Conservation (phyloP, 2,329 filamentous ascomycete genomes). For the Cytospora schulzeri region DNA sequence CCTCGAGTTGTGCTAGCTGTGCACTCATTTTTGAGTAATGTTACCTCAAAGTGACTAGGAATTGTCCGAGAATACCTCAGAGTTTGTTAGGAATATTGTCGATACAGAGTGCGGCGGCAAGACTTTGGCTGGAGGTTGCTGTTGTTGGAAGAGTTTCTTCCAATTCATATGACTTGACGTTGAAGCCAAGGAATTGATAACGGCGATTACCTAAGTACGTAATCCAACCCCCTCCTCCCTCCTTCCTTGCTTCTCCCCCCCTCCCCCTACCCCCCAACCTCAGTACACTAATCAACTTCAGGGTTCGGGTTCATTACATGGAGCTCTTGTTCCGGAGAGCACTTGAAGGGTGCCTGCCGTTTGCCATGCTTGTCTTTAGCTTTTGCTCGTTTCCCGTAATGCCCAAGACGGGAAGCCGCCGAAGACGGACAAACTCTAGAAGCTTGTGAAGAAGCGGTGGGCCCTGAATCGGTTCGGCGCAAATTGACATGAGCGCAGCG, state of each 20-base stretch:
- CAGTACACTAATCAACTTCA: neutral
- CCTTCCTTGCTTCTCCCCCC: too few relatives aligned
- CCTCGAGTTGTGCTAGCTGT: conserved; percentile 49
- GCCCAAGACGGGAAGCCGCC: conserved; percentile 10
- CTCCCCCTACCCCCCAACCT: too few relatives aligned
- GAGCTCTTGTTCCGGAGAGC: neutral
- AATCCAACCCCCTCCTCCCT: too few relatives aligned
- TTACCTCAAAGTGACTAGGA: neutral
- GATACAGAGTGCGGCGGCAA: neutral
- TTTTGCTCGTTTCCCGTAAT: conserved; percentile 1
- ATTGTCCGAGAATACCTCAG: conserved; percentile 17
- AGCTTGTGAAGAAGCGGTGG: neutral
- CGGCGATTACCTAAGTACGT: conserved; percentile 11
- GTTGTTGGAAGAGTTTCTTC: neutral
- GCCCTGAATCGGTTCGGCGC: neutral
- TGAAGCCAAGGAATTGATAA: conserved; percentile 1
- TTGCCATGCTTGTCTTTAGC: neutral
- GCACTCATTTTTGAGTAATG: conserved; percentile 40
- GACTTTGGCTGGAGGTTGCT: neutral
- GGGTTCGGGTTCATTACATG: neutral
- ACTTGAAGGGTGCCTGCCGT: neutral
- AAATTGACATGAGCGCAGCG: neutral
- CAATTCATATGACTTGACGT: neutral
- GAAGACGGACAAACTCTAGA: neutral
- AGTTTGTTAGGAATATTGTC: neutral